A percentile compares a stretch with the other conserved stretches of the same genome.
Evolutionary conservation across 129 eudicot genomes (phyloP).

Genomic region (Smallanthus sonchifolius): DNA sequence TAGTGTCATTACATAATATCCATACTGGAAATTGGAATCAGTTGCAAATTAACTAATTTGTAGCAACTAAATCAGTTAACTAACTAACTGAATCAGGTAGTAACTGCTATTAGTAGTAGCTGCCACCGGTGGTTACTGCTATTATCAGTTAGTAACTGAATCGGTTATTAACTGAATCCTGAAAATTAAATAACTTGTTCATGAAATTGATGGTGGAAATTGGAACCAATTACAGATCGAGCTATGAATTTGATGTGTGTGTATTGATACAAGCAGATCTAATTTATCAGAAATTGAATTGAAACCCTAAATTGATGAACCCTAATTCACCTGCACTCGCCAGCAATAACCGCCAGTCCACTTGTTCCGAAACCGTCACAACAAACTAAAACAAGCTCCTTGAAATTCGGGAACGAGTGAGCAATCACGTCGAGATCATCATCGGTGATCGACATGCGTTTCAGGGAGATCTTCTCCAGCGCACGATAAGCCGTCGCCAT

Average conservation of each 20-base stretch:
- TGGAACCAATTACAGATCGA: not conserved
- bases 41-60: too few relatives aligned
- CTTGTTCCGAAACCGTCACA: conserved; percentile 73
- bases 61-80: too few relatives aligned
- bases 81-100: too few relatives aligned
- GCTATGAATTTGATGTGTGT: not conserved
- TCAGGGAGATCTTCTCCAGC: conserved; percentile 58
- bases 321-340: conserved; percentile 54
- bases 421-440: conserved; percentile 54
- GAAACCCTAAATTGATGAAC: not conserved
- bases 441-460: conserved; percentile 66
- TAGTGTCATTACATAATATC: too few relatives aligned
- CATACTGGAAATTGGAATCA: too few relatives aligned
- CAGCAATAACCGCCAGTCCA: conserved; percentile 61
- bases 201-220: too few relatives aligned
- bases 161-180: too few relatives aligned
- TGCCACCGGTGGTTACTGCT: too few relatives aligned
- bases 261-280: conserved; percentile 21
- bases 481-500: conserved; percentile 40
- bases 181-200: too few relatives aligned
- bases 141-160: too few relatives aligned
- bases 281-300: not conserved
- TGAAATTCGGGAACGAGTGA: conserved; percentile 46
- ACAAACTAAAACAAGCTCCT: conserved; percentile 64
- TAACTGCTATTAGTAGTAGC: too few relatives aligned